These are phyloP conservation scores for Stereum hirsutum DNA, from an alignment of 1,284 basidiomycete species.

Conservation along the genomic window DNA sequence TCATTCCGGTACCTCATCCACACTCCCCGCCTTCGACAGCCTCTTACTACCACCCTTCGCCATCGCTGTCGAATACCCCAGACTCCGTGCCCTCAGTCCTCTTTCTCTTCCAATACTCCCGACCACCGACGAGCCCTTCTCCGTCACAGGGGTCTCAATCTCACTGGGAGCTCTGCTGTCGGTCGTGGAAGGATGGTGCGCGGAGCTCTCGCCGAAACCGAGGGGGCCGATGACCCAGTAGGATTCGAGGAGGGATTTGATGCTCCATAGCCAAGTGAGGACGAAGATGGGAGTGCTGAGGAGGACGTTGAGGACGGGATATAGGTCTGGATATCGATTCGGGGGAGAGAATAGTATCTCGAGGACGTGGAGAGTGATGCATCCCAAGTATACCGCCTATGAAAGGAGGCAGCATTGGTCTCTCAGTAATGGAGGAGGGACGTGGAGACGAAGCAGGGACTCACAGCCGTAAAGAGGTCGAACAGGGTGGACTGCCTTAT, in stretches of 20 bases:
- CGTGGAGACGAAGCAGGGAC: conserved; percentile 15
- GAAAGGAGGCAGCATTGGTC: conserved; percentile 2
- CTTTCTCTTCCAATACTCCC: background rate
- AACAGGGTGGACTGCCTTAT: conserved; percentile 33
- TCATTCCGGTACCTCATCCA: no score
- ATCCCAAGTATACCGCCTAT: conserved; percentile 54
- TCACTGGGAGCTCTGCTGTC: background rate
- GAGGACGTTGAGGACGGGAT: conserved; percentile 80
- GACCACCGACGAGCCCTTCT: background rate
- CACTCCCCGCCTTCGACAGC: background rate
- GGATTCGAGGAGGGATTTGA: conserved; percentile 59
- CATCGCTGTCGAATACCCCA: background rate
- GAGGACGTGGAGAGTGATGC: conserved; percentile 48
- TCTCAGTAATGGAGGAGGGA: background rate
- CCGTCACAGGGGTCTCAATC: background rate
- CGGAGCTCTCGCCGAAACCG: conserved; percentile 12
- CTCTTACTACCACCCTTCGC: background rate
- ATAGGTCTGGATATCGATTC: conserved; percentile 77
- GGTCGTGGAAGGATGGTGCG: background rate
- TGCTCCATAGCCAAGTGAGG: conserved; percentile 70
- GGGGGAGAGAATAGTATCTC: conserved; percentile 60
- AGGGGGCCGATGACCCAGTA: conserved; percentile 50
- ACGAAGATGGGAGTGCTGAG: conserved; percentile 73
- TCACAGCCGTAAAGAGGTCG: conserved; percentile 52
- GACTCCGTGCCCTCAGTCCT: background rate